These are phyloP conservation scores for Globisporangium rhizosaccharum DNA, from an alignment of 352 stramenopile genomes.

Conservation along the genomic window DNA sequence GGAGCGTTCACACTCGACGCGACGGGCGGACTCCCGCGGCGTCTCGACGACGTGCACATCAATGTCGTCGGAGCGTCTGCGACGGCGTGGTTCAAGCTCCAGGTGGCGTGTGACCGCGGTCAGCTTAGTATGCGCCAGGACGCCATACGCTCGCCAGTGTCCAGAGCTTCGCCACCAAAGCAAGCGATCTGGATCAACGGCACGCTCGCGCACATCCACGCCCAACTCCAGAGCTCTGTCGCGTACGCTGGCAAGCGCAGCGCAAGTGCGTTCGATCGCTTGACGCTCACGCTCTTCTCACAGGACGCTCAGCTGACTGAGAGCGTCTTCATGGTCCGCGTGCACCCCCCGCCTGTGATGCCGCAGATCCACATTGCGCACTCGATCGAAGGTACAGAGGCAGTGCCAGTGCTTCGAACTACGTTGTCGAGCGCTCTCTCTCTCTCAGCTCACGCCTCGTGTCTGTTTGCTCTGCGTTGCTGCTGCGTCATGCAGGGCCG, in stretches of 20 bases:
- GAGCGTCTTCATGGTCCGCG: constrained; percentile 6
- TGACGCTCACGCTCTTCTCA: constrained; percentile 7
- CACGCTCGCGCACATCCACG: constrained; percentile 15
- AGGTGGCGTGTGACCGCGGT: constrained; percentile 4
- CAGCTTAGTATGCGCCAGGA: neutral
- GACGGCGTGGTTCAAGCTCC: constrained; percentile 9
- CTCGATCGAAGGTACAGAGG: constrained; percentile 18
- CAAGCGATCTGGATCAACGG: constrained; percentile 21
- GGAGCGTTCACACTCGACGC: neutral
- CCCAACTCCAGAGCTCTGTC: constrained; percentile 3
- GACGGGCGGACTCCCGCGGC: constrained; percentile 1
- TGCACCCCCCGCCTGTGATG: constrained; percentile 2
- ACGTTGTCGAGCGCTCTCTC: neutral
- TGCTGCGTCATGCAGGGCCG: constrained; percentile 3
- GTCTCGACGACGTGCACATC: constrained; percentile 6
- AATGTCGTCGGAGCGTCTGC: neutral
- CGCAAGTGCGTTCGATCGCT: constrained; percentile 5
- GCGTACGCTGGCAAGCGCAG: constrained; percentile 1
- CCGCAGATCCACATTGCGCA: constrained; percentile 15
- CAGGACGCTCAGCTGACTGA: constrained; percentile 1
- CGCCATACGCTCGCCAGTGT: neutral
- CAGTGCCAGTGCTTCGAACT: no score
- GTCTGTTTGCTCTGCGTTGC: neutral
- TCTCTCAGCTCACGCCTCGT: neutral
- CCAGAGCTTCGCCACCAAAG: neutral